Evolutionary conservation across 1,284 basidiomycete genomes (phyloP), one percentile per base, ranked within the genome.

Genomic region (Tilletia indica): DNA sequence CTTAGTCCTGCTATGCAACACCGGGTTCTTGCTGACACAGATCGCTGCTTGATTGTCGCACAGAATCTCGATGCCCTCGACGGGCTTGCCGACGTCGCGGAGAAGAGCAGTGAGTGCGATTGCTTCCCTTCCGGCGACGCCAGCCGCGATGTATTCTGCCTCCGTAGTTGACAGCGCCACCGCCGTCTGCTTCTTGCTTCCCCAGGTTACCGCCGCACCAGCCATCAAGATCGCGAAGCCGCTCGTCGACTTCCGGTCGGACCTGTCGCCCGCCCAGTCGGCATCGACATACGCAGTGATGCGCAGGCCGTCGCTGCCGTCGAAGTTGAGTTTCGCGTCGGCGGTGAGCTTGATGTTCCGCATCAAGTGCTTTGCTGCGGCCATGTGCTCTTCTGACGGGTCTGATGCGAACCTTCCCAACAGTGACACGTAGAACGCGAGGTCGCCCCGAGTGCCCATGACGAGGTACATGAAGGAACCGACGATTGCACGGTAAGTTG

Each of bases 281-380:
- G 66, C 38, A 45, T 76, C 73, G 58, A 45, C 45, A 42, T n/a
- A 73, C 12, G 38, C 64, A 3, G 4, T 39, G 4, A 42, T 11
- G 4, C 36, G 6, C 14, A 34, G 11, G 12, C 14, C 64, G 4
- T 42, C 42, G n/a, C 4, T 9, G 16, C 45, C 39, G 9, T 4
- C n/a, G 64, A 67, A 75, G 2, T 67, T 68, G 31, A 87, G 80
- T 51, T 78, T 76, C 14, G 84, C 68, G 16, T 80, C 64, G 4
- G 74, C 61, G 0, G 87, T 92, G 82, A 91, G 85, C n/a, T 38
- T 11, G 9, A 88, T 82, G 74, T 88, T 88, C 0, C 82, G 80
- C 0, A 88, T 77, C 4, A 87, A 81, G 4, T 82, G 81, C 19
- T 86, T 85, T 0, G 85, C 85, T 0, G 86, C 85, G 0, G 80